Evolutionary conservation across 2,329 filamentous ascomycete genomes (phyloP), one percentile per base, ranked within the genome.

Genomic region (Aureobasidium uvarum): DNA sequence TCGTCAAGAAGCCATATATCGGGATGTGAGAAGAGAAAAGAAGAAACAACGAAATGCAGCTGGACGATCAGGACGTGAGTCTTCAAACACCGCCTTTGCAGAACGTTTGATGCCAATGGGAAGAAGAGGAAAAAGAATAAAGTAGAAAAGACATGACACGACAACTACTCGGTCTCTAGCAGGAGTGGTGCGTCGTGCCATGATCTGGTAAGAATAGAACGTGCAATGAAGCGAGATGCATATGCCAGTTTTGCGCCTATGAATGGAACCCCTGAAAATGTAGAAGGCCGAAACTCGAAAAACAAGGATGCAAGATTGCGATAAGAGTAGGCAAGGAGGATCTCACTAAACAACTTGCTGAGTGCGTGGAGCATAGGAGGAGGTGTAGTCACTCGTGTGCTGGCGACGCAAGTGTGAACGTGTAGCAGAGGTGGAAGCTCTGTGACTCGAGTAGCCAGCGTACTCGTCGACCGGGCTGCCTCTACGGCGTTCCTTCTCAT

Each of bases 1-100:
- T 51, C 48, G 48, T 51, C 25, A 51, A 51, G 10, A 25, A 56
- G 55, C 55, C n/a, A n/a, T 58, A 58, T 58, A 45, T 58, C 14
- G n/a, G 18, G 20, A 23, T 31, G 25, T 8, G 25, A 2, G 25
- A 33, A 36, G 11, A 58, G 33, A 8, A 58, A 25, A 20, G 28
- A 54, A 3, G 20, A 23, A 14, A 16, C 45, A 45, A 31, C 8
- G 25, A 2, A 33, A 45, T 45, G 55, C 54, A 45, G 28, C 14
- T 13, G 11, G 14, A 28, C 11, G 10, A 43, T 58, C 5, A 33
- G 5, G n/a, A 2, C 55, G 31, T 45, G 39, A 25, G 16, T 20
- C 18, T 33, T 14, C 48, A 51, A 7, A n/a, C 33, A 36, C 25
- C 28, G 3, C 28, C 25, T 23, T 54, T 54, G 51, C 50, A 28